Evolutionary conservation across 257 asterid genomes (phyloP), one percentile per base, ranked within the genome.

Genomic region (Capsicum pubescens): DNA sequence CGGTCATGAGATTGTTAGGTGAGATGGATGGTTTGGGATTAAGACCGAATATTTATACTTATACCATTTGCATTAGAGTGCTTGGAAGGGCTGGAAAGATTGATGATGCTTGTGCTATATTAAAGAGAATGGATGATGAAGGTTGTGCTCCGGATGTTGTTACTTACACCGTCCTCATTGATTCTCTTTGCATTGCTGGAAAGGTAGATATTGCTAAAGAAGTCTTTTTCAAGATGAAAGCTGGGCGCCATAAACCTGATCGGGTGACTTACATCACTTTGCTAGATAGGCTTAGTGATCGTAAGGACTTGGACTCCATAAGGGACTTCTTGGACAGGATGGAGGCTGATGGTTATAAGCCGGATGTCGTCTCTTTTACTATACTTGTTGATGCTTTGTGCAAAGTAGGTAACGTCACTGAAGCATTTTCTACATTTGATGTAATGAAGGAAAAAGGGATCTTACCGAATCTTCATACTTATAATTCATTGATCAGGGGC

Each of bases 141-240:
- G 98, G 97, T 80, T 96, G 99, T 90, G 89, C 94, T 42, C 95
- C 99, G 54, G 99, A 96, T 90, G 99, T 94, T 42, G 91, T 94
- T 67, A 96, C 99, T 35, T 94, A 92, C 83, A 96, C 99, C 0
- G 99, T 96, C 76, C 95, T 96, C 48, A 92, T 96, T 83, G 99
- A 94, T 87, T 97, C 99, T 52, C 97, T 96, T 76, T 96, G 98
- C 84, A 91, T 91, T 90, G 98, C 98, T 14, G 98, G 98, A 21
- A 92, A 93, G 84, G 89, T 93, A 83, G 95, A 87, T 56, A 70
- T 84, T 55, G 99, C 99, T 26, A 93, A 90, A 84, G 93, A 92
- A 71, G 91, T 96, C 63, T 94, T 96, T 80, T 63, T 10, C 89
- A 92, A 92, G 91, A 92, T 96, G 99, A 96, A 87, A 90, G 61